A percentile compares a stretch with the other conserved stretches of the same genome.
phyloP scores from a whole-genome alignment of 129 eudicot species.

The Ambrosia artemisiifolia region DNA sequence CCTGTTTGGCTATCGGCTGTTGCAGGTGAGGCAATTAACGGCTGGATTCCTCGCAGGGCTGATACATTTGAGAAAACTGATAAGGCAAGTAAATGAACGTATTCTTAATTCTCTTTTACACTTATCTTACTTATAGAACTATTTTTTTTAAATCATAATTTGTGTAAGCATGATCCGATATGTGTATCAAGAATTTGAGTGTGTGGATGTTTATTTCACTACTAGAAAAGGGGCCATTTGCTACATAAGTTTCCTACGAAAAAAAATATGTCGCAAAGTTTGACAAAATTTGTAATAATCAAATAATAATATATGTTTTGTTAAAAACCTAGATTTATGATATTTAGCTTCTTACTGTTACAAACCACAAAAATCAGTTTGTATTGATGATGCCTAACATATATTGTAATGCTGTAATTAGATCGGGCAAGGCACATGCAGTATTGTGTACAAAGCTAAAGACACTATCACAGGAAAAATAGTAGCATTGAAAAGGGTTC shows the following conservation, averaged over 20 bases:
- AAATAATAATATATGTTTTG: not conserved
- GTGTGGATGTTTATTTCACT: not conserved
- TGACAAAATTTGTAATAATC: not conserved
- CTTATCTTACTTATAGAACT: not conserved
- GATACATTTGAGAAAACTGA: conserved; percentile 81
- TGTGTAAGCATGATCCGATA: not conserved
- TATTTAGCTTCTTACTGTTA: not conserved
- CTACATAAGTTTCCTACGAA: no score
- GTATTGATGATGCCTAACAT: conserved; percentile 5
- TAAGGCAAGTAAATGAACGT: conserved; percentile 41
- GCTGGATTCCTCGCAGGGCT: conserved; percentile 87
- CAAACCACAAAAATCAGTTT: not conserved
- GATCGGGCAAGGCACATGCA: conserved; percentile 97
- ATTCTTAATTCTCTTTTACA: not conserved
- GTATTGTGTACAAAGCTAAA: conserved; percentile 89
- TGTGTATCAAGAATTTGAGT: not conserved
- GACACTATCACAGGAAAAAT: conserved; percentile 75
- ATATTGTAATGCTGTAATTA: conserved; percentile 29
- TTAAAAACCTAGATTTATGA: conserved; percentile 3
- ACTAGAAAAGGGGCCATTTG: no score
- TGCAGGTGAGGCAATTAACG: conserved; percentile 81
- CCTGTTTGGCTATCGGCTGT: conserved; percentile 51
- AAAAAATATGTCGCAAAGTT: not conserved
- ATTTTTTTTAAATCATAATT: not conserved
- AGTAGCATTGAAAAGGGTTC: conserved; percentile 87